These are phyloP conservation scores for Senna siamea DNA, from an alignment of 306 rosid species.

Conservation along the genomic window DNA sequence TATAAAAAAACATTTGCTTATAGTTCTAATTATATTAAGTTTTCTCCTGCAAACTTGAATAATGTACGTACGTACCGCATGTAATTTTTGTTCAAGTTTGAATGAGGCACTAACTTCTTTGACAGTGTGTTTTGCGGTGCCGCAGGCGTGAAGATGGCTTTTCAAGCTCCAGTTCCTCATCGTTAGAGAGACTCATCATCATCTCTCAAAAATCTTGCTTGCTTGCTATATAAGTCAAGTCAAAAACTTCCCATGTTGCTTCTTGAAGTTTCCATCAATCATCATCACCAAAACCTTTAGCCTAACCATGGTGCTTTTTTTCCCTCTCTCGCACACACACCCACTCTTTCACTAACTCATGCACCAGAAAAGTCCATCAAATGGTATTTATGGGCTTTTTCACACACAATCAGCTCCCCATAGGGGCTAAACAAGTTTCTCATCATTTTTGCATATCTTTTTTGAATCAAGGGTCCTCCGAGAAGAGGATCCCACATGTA, in stretches of 20 bases:
- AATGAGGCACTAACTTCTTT: slow-evolving; percentile 73
- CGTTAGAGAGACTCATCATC: slow-evolving; percentile 61
- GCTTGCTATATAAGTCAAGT: slow-evolving; percentile 28
- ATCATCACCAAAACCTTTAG: slow-evolving; percentile 49
- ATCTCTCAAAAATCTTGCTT: slow-evolving; percentile 10
- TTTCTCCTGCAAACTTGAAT: too few relatives aligned
- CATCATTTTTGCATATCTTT: slow-evolving; percentile 48
- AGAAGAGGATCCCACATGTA: slow-evolving; percentile 50
- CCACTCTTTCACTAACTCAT: slow-evolving; percentile 59
- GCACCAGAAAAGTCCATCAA: slow-evolving; percentile 44
- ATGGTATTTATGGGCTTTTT: slow-evolving; percentile 55
- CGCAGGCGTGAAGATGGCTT: slow-evolving; percentile 97
- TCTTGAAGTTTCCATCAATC: slow-evolving; percentile 54
- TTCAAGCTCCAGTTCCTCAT: slow-evolving; percentile 84
- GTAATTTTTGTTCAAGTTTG: background rate
- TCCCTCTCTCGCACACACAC: slow-evolving; percentile 37
- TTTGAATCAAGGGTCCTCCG: slow-evolving; percentile 52
- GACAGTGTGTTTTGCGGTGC: slow-evolving; percentile 99
- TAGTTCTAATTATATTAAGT: too few relatives aligned
- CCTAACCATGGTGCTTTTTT: slow-evolving; percentile 95
- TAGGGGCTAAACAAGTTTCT: slow-evolving; percentile 53
- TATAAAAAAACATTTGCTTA: too few relatives aligned
- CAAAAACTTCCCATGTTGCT: slow-evolving; percentile 53
- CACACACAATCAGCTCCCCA: slow-evolving; percentile 57
- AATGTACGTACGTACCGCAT: too few relatives aligned